phyloP scores from a whole-genome alignment of 768 basidiomycete genomes.

The Lactarius akahatsu region DNA sequence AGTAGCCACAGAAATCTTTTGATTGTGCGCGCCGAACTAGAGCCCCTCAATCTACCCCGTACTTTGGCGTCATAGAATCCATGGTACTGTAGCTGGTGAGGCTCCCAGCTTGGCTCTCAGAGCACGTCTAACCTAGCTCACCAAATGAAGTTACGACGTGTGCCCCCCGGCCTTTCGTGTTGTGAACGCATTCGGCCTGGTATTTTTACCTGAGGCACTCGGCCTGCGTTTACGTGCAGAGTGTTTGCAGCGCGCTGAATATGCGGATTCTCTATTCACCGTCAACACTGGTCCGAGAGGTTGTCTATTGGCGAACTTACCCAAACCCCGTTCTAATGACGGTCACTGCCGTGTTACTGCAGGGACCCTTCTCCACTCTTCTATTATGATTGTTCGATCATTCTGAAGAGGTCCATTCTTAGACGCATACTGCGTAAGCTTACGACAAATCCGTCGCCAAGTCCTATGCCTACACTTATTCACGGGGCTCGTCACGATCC shows the following conservation, averaged over 20 bases:
- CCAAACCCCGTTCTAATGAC: not conserved
- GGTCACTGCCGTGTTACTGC: not conserved
- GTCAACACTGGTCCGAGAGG: not conserved
- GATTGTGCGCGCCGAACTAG: not conserved
- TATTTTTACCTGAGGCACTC: not conserved
- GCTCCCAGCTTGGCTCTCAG: not conserved
- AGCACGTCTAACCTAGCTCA: not conserved
- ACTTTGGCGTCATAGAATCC: constrained; percentile 34
- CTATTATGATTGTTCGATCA: not conserved
- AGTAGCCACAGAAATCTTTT: constrained; percentile 29
- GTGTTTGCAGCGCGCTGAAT: not conserved
- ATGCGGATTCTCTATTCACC: not conserved
- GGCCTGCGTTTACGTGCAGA: not conserved
- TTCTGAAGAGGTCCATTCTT: not conserved
- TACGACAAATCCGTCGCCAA: not conserved
- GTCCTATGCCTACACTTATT: not conserved
- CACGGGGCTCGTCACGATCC: not conserved
- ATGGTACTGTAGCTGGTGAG: not conserved
- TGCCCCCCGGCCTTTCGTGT: not conserved
- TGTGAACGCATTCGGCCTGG: not conserved
- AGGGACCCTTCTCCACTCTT: not conserved
- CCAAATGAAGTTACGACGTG: not conserved
- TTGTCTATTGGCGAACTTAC: not conserved
- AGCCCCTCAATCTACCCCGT: constrained; percentile 35
- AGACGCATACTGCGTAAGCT: not conserved